Base-by-base conservation (phyloP, 148 eudicot genomes). In the Arctostaphylos glauca region DNA sequence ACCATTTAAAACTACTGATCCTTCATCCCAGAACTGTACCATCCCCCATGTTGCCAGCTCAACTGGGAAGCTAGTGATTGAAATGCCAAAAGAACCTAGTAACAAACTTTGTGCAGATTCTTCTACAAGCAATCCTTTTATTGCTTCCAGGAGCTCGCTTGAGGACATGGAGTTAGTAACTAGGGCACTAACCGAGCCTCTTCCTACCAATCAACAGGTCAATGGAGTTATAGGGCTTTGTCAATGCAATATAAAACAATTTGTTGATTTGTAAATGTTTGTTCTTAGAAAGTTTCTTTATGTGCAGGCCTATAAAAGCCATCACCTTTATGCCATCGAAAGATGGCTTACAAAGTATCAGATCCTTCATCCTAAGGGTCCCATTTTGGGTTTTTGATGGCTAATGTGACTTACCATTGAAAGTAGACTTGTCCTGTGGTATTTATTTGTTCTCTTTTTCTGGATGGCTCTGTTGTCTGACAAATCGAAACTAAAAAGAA, bases 131-230 rank as follows among this genome's bases (percentile, higher is more conserved):
- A 86, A 89, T 73, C 48, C 85, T 58, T 86, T 76, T 68, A 73
- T 82, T 81, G 81, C 84, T 86, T 84, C 83, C 70, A 87, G 98
- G 86, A 87, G 89, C 68, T 79, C 88, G 71, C 85, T 91, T 71
- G 99, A 96, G 89, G 99, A 96, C 80, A 88, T 94, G 95, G 99
- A 96, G 88, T 82, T 96, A 89, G 97, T 90, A 87, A 96, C 97
- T 56, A 92, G 93, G 87, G 95, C 98, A 73, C 89, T 96, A 64
- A 96, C 98, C 25, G 99, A 96, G 89, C 98, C 99, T 60, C 95
- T 96, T 89, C 99, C 99, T 74, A 96, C 95, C 47, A 94, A 90
- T 88, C 99, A 96, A 90, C 98, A 90, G 94, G 99, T 93, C 54
- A 70, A 54, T 78, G 44, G 41, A 44, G 64, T 76, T 66, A 7